phyloP scores from a whole-genome alignment of 257 asterid genomes.

The Jaltomata sinuosa region DNA sequence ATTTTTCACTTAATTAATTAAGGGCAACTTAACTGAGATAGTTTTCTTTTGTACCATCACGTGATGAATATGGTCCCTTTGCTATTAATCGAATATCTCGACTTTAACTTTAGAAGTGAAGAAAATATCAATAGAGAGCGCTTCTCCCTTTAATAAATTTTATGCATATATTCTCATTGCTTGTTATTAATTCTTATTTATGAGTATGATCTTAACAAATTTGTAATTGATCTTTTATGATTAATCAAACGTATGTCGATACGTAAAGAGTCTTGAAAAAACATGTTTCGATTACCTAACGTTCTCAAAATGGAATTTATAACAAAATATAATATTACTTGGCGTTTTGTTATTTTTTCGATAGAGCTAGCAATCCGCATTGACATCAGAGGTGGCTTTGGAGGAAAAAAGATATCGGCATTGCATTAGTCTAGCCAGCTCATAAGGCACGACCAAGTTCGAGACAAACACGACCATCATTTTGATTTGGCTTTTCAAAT shows the following conservation, averaged over 20 bases:
- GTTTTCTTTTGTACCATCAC: too few species aligned
- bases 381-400: not conserved
- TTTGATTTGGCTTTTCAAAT: not conserved
- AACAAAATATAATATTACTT: not conserved
- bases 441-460: not conserved
- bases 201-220: not conserved
- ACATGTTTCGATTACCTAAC: not conserved
- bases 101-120: too few species aligned
- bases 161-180: not conserved
- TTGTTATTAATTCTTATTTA: not conserved
- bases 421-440: not conserved
- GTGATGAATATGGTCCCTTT: not conserved
- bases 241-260: not conserved
- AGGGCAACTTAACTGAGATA: too few species aligned
- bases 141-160: too few species aligned
- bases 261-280: not conserved
- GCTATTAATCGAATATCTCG: too few species aligned
- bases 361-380: too few species aligned
- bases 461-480: not conserved
- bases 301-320: not conserved
- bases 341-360: too few species aligned
- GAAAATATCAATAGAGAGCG: not conserved
- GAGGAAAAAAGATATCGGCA: not conserved
- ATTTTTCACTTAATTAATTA: too few species aligned
- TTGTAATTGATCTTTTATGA: not conserved